These are phyloP conservation scores for Dendrobium huoshanense DNA, from an alignment of 106 monocot species.

Conservation along the genomic window DNA sequence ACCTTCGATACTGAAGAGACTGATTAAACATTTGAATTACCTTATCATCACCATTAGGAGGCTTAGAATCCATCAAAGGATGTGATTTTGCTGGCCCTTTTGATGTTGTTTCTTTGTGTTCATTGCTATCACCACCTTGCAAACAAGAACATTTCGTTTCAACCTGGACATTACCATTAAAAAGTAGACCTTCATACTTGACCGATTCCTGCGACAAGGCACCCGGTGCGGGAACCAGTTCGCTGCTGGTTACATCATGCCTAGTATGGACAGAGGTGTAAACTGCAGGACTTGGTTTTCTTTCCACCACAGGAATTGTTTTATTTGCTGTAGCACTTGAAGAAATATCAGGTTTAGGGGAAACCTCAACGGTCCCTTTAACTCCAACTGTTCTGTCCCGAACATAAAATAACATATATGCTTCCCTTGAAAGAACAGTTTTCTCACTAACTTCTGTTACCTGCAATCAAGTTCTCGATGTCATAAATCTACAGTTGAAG, in stretches of 20 bases:
- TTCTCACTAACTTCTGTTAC: conserved; percentile 89
- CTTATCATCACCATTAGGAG: not conserved
- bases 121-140: conserved; percentile 18
- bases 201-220: not conserved
- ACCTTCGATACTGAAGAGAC: too few species aligned
- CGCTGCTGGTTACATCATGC: not conserved
- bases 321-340: conserved; percentile 24
- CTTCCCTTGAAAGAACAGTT: conserved; percentile 78
- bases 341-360: conserved; percentile 23
- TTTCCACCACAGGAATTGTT: conserved; percentile 7
- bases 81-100: conserved; percentile 3
- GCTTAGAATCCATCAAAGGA: conserved; percentile 4
- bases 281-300: conserved; percentile 6
- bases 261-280: not conserved
- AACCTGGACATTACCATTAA: conserved; percentile 5
- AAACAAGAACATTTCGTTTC: conserved; percentile 11
- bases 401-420: conserved; percentile 97
- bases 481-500: not conserved
- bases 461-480: conserved; percentile 20
- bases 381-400: conserved; percentile 43
- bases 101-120: conserved; percentile 4
- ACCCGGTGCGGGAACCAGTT: not conserved
- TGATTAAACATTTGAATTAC: not conserved
- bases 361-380: conserved; percentile 29
- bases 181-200: not conserved